phyloP scores from a whole-genome alignment of 352 stramenopile species.

The Phytophthora citrophthora region DNA sequence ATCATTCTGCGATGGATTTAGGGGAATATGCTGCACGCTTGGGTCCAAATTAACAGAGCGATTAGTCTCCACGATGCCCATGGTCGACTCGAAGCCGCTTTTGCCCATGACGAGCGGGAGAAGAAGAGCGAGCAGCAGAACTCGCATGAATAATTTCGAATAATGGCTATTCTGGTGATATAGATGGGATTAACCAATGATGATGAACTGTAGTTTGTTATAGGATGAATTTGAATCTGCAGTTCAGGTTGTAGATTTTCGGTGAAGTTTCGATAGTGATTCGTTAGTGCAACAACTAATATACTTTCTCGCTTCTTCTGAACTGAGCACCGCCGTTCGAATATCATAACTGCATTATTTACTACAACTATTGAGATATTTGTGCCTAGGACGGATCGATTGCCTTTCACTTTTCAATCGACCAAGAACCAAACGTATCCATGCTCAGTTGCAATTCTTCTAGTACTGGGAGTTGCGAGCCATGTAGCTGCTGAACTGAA shows the following conservation, averaged over 20 bases:
- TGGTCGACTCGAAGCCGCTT: slow-evolving; percentile 45
- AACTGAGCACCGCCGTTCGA: too few relatives aligned
- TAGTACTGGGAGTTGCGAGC: not conserved
- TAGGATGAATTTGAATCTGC: too few relatives aligned
- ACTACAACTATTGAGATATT: too few relatives aligned
- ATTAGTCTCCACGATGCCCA: slow-evolving; percentile 60
- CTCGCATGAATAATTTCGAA: slow-evolving; percentile 2
- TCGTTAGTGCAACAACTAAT: too few relatives aligned
- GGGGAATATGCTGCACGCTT: slow-evolving; percentile 70
- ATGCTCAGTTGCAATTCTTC: not conserved
- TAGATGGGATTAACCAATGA: too few relatives aligned
- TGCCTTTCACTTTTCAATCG: not conserved
- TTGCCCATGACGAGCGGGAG: slow-evolving; percentile 3
- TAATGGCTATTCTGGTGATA: not conserved
- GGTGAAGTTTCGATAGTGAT: too few relatives aligned
- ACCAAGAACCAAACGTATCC: not conserved
- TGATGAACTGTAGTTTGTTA: too few relatives aligned
- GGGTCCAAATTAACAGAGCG: slow-evolving; percentile 57
- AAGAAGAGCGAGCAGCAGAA: not conserved
- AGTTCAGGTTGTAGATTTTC: too few relatives aligned
- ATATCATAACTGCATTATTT: too few relatives aligned
- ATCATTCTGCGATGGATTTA: slow-evolving; percentile 31
- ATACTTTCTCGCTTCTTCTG: too few relatives aligned
- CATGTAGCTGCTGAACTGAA: not conserved
- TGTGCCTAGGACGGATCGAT: not conserved